Evolutionary conservation across 805 yeast genomes (phyloP), one percentile per base, ranked within the genome.

Genomic region (Kodamaea sagamina): DNA sequence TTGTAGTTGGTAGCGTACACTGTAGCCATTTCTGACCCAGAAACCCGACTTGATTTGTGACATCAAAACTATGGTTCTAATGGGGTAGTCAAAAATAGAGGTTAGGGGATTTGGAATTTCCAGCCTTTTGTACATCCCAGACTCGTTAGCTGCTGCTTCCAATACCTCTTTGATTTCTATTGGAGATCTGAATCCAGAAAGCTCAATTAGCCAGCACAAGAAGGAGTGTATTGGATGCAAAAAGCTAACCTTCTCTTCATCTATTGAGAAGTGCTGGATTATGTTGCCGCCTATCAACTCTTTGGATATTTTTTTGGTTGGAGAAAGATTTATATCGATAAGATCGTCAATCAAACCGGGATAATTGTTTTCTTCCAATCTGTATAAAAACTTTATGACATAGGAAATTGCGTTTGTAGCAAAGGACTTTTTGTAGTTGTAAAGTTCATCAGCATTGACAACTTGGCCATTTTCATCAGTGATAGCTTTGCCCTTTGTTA

Each of bases 21-120:
- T 84, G 46, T 79, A 76, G 0, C 99, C 99, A 62, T 92, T 92
- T 55, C 98, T 77, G 0, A 92, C 97, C 98, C 98, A 92, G 44
- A 85, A 77, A 0, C 97, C 97, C 0, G 86, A 81, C 47, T 87
- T 84, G 6, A 92, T 86, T 55, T 93, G 97, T 0, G 96, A 80
- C 50, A 88, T 63, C 6, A 87, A 62, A 0, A 87, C 96, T 21
- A 89, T 57, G 0, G 90, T 84, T 44, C 95, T 72, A 15, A 93
- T 61, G 0, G 97, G 85, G 49, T 85, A 82, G 49, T 89, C 96
- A 49, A 84, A 77, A 5, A 84, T 55, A 8, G 53, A 43, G 34
- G 59, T 55, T 4, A 60, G 36, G 2, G 56, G 47, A 50, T 49
- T 51, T 17, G 58, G 47, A 42, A 28, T 48, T 37, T 36, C 46